phyloP scores from a whole-genome alignment of 2,329 filamentous ascomycete genomes.

The Peltaster fructicola region DNA sequence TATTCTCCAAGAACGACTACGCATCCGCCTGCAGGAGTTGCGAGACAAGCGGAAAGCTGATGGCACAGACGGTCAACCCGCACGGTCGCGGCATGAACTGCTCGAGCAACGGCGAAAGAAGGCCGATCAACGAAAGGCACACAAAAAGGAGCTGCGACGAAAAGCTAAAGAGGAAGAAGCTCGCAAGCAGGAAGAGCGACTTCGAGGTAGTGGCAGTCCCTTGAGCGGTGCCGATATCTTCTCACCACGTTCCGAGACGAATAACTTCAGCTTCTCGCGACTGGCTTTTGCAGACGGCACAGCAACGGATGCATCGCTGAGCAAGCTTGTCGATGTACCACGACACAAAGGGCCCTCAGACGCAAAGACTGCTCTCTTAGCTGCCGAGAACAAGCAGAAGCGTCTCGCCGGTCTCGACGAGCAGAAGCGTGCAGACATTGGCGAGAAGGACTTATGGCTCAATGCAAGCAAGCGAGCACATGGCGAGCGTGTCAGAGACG shows the following conservation, averaged over 20 bases:
- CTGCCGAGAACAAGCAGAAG: slow-evolving; percentile 70
- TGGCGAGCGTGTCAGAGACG: slow-evolving; percentile 76
- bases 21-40: slow-evolving; percentile 68
- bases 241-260: slow-evolving; percentile 31
- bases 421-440: slow-evolving; percentile 66
- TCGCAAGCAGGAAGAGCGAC: slow-evolving; percentile 33
- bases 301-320: slow-evolving; percentile 53
- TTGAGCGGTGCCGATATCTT: slow-evolving; percentile 27
- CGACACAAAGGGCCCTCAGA: slow-evolving; percentile 75
- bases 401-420: slow-evolving; percentile 59
- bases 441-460: slow-evolving; percentile 89
- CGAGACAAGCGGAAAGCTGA: slow-evolving; percentile 78
- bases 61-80: slow-evolving; percentile 61
- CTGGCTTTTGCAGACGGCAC: slow-evolving; percentile 82
- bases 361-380: slow-evolving; percentile 67
- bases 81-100: slow-evolving; percentile 75
- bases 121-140: slow-evolving; percentile 66
- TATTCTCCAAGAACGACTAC: slow-evolving; percentile 59
- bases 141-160: slow-evolving; percentile 70
- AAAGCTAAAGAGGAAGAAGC: slow-evolving; percentile 69
- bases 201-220: slow-evolving; percentile 41
- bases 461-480: slow-evolving; percentile 77
- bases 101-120: slow-evolving; percentile 80
- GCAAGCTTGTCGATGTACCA: slow-evolving; percentile 39
- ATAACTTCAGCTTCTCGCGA: slow-evolving; percentile 75